Evolutionary conservation across 495 filamentous ascomycete genomes (phyloP), one percentile per base, ranked within the genome.

Genomic region (Baudoinia panamericana): DNA sequence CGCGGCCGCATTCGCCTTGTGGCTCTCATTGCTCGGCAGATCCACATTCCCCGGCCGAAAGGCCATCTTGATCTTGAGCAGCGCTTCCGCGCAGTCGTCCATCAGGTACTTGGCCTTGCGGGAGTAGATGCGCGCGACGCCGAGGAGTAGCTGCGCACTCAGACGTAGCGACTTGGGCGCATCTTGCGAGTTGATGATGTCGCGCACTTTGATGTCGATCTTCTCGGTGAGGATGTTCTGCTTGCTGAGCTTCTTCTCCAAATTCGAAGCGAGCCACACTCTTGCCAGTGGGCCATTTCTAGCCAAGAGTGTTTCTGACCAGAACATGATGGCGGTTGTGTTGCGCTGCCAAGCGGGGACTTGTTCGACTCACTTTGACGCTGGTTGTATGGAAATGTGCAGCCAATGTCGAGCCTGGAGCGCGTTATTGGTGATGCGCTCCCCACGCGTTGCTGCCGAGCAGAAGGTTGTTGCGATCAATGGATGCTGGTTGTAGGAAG

Each of bases 21-120:
- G 59, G 17, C 63, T 53, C 29, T 64, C 56, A 41, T 64, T 63
- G 21, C 57, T 51, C 10, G 68, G 67, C 17, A 70, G 54, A 51
- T 72, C 68, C 41, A 70, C 64, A 42, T 71, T 69, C 20, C 68
- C 68, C n/a, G 68, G 66, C 33, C 61, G 56, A 49, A 72, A 72
- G n/a, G 67, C 65, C 88, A 95, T 90, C 57, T 95, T 95, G 53
- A 97, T 93, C 62, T 94, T 95, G 68, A 90, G 76, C 41, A 96
- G 65, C 19, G 90, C 87, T 63, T 97, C 90, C 54, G 88, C 93
- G 66, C 90, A 97, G 57, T 97, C 90, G 56, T 96, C 90, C 27
- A 95, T 65, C 11, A 97, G 67, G 58, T 97, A 97, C 46, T 86
- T 80, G 54, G 90, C 85, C 63, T 97, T 97, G 44, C 92, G 73